Evolutionary conservation across 2,329 filamentous ascomycete genomes (phyloP), one percentile per base, ranked within the genome.

Genomic region (Ophidiomyces ophidiicola): DNA sequence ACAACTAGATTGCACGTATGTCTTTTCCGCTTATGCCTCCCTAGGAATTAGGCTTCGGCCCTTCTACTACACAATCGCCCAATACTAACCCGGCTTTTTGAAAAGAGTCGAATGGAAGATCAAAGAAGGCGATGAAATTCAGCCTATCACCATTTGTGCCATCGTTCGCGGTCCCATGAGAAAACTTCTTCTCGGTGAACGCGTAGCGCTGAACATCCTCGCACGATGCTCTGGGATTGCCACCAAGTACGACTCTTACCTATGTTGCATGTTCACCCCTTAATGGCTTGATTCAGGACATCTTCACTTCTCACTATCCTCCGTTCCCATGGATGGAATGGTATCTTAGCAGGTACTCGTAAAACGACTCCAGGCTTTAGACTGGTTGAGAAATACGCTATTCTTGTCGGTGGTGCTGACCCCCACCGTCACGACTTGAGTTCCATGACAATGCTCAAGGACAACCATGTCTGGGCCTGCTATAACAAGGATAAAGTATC

Each of bases 361-460:
- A 98, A 98, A 69, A 98, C 90, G 0, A 98, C 90, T 0, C 90
- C 90, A 0, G 90, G 90, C 0, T 98, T 96, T 65, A 73, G 90
- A 7, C 67, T 96, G 3, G 87, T 96, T 6, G 90, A 98, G 63
- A 98, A 98, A 66, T 98, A 98, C 61, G 90, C 86, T 50, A 94
- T 98, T 80, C 68, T 94, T 15, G 80, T 93, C 11, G 90, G 88
- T 41, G 90, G 90, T 7, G 87, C 85, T 11, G 90, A 98, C 62
- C 76, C 80, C 2, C 90, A 98, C 61, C 71, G 90, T 21, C 84
- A 94, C 63, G 90, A 98, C 59, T 69, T 98, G 41, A 82, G 78
- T 58, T 75, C 80, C 48, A 96, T 98, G 90, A 87, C 87, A 41
- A 98, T 98, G 90, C 71, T 98, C 48, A 98, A 98, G 68, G 90